Evolutionary conservation across 768 basidiomycete genomes (phyloP).

Genomic region (Leccinum disarticulatum): DNA sequence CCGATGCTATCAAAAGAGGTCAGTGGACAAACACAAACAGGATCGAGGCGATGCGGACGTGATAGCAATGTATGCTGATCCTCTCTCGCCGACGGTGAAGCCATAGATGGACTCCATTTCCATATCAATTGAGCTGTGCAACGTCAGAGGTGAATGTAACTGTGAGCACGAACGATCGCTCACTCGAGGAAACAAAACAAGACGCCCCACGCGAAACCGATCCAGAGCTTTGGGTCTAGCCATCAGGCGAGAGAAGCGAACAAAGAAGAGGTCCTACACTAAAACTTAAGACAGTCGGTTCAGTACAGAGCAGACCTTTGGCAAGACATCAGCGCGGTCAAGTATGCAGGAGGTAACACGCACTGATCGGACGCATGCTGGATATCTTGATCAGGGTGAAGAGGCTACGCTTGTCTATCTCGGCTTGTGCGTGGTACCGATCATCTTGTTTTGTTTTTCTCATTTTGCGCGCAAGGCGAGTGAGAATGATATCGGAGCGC

Average conservation of each 20-base stretch:
- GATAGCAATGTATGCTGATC: constrained; percentile 59
- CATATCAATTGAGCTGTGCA: constrained; percentile 50
- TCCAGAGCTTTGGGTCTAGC: constrained; percentile 51
- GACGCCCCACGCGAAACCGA: constrained; percentile 76
- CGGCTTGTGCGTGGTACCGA: constrained; percentile 60
- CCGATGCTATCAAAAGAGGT: constrained; percentile 46
- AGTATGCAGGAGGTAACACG: constrained; percentile 30
- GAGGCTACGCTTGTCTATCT: constrained; percentile 59
- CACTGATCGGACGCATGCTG: constrained; percentile 69
- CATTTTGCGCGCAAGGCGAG: constrained; percentile 56
- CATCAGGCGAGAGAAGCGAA: constrained; percentile 6
- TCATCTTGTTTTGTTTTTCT: constrained; percentile 65
- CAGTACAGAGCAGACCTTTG: constrained; percentile 35
- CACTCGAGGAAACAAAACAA: constrained; percentile 67
- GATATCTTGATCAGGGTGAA: constrained; percentile 65
- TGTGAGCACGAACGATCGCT: constrained; percentile 6
- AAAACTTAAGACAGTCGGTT: constrained; percentile 73
- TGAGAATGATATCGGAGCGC: constrained; percentile 66
- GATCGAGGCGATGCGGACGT: constrained; percentile 37
- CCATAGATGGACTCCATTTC: constrained; percentile 57
- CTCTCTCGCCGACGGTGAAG: constrained; percentile 60
- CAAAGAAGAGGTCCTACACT: constrained; percentile 46
- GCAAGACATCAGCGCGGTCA: neutral
- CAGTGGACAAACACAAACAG: neutral
- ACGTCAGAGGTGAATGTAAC: constrained; percentile 2